Evolutionary conservation across 2,329 filamentous ascomycete genomes (phyloP), one percentile per base, ranked within the genome.

Genomic region (Metarhizium album): DNA sequence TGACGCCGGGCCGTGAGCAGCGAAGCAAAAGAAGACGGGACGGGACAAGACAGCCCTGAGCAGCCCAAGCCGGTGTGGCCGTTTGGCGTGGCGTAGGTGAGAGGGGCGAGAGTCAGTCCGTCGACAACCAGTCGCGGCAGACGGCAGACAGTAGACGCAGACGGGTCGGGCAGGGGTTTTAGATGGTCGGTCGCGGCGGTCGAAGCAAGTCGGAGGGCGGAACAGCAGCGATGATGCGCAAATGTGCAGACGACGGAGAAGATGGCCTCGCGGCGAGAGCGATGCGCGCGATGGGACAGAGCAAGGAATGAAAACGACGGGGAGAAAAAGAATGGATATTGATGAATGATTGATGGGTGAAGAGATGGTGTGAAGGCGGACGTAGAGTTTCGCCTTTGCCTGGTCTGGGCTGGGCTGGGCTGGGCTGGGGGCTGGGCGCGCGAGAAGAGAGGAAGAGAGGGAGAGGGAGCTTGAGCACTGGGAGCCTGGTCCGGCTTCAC

Each of bases 51-150:
- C 45, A 13, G 16, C 13, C 5, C 16, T n/a, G 3, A 46, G 29
- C 60, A 62, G 59, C 59, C 57, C 58, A 60, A 58, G 58, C 61
- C 62, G 61, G 61, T 57, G 62, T 64, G 58, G 63, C 58, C 59
- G 62, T 62, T 13, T 40, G 35, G 35, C 46, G 48, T 45, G 45
- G 45, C 46, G 52, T 46, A 29, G 59, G 59, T 61, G 58, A 61
- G 55, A 58, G 59, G 58, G 52, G 53, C 50, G 43, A 50, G 20
- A 48, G 45, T 45, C 43, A 50, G 46, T 49, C 49, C 42, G 46
- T 48, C 48, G 46, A 47, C 47, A 53, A 46, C 46, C 11, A 50
- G 48, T 47, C 51, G 53, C 37, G 43, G 52, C 37, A 40, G 37
- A 29, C 27, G 27, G 11, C 37, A 40, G 37, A 40, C 8, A n/a